A percentile compares a stretch with the other conserved stretches of the same genome.
phyloP scores from a whole-genome alignment of 164 flowering plant genomes.

The Tinospora cordifolia region DNA sequence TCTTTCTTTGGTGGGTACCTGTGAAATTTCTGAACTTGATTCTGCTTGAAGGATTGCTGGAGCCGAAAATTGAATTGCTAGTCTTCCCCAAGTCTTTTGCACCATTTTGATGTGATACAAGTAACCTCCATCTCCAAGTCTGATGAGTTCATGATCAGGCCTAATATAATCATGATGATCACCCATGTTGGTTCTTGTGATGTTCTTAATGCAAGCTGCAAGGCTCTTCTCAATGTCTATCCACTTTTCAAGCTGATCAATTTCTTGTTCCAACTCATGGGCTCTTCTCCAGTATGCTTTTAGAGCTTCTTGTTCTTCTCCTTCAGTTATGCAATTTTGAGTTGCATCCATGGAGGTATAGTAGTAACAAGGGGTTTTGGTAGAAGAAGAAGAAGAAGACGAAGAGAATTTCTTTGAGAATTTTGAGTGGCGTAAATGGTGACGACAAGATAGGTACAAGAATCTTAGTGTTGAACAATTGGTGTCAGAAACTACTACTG shows the following conservation, averaged over 20 bases:
- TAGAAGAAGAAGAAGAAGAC: too few relatives aligned
- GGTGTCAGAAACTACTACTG: slow-evolving; percentile 9
- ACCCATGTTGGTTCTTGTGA: not conserved
- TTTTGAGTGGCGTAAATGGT: slow-evolving; percentile 6
- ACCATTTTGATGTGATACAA: not conserved
- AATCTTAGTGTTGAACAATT: slow-evolving; percentile 13
- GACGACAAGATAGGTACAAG: slow-evolving; percentile 12
- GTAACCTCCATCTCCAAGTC: slow-evolving; percentile 16
- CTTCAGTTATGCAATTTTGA: slow-evolving; percentile 7
- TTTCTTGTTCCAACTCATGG: slow-evolving; percentile 12
- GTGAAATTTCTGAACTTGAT: slow-evolving; percentile 7
- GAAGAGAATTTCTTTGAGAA: not conserved
- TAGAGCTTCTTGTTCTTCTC: slow-evolving; percentile 13
- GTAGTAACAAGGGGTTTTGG: too few relatives aligned
- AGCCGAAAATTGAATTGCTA: slow-evolving; percentile 15
- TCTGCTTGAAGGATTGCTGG: slow-evolving; percentile 16
- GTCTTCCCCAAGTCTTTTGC: slow-evolving; percentile 7
- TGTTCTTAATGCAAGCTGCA: slow-evolving; percentile 8
- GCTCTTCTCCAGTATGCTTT: slow-evolving; percentile 10
- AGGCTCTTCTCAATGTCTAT: slow-evolving; percentile 11
- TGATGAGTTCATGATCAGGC: slow-evolving; percentile 4
- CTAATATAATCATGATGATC: not conserved
- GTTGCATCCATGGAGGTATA: too few relatives aligned
- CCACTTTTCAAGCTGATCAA: slow-evolving; percentile 14
- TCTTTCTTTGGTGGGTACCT: slow-evolving; percentile 3